Base-by-base conservation (phyloP, 176 grass and related monocot genomes). In the Tuctoria greenei region DNA sequence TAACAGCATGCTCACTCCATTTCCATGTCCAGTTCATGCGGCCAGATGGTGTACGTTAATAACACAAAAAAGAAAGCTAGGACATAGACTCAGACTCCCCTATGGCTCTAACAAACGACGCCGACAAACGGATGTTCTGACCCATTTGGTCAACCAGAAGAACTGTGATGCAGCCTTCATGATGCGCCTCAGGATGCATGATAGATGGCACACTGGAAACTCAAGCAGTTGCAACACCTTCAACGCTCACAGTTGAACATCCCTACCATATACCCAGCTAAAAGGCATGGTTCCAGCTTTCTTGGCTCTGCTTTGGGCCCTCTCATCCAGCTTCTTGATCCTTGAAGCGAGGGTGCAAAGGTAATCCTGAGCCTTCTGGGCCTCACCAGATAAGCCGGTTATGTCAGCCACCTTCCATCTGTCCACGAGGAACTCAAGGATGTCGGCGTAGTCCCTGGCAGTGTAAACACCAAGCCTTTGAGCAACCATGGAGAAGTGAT, bases 381-480 rank as follows among this genome's bases (percentile, higher is more conserved):
- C 94, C 67, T 97, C 84, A 0, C 83, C 72, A 1, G 94, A 97
- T 6, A 97, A 84, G 42, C 94, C 86, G 12, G 75, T 85, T 69
- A 91, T 46, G 14, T 91, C 78, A 0, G 64, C 47, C 56, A 97
- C 88, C 79, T 97, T 91, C 94, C 94, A 97, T 84, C 94, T 90
- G 17, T 44, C 2, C 38, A 97, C 90, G 35, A 97, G 88, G 83
- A 93, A 97, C 84, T 97, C 94, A 4, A 97, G 88, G 77, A 97
- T 97, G 67, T 97, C 86, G 0, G 94, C 94, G 2, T 97, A 97
- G 73, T 97, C 94, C 75, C 81, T 93, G 12, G 94, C 94, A 0
- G 94, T 97, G 74, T 97, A 97, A 43, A 97, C 88, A 4, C 86
- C 94, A 13, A 93, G 85, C 47, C 83, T 92, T 58, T 97, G 91